Conservation (phyloP, 306 rosid species). For the Cucurbita maxima region DNA sequence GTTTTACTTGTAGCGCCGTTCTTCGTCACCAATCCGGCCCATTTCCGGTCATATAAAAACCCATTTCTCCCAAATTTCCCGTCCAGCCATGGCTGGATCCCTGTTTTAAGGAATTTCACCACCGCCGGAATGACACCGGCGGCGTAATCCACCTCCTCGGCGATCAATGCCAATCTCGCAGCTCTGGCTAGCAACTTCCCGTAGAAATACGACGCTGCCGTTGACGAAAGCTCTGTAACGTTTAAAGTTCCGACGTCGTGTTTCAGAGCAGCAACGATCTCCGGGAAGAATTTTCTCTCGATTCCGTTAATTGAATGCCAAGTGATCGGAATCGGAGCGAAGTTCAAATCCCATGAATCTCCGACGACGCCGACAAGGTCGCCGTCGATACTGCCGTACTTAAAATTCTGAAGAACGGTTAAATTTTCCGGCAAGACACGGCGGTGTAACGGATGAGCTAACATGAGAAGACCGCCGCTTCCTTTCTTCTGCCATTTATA, state of each 20-base stretch:
- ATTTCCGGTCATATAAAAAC: constrained; percentile 50
- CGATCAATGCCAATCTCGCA: constrained; percentile 72
- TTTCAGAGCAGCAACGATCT: constrained; percentile 34
- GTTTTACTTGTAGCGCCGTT: constrained; percentile 38
- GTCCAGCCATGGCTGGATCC: constrained; percentile 71
- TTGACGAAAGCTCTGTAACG: constrained; percentile 13
- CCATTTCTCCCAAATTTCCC: constrained; percentile 67
- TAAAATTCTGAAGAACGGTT: constrained; percentile 33
- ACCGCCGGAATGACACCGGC: constrained; percentile 39
- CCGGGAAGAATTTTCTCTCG: constrained; percentile 19
- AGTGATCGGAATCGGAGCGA: constrained; percentile 39
- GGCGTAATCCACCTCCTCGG: constrained; percentile 44
- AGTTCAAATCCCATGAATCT: constrained; percentile 44
- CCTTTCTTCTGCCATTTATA: constrained; percentile 76
- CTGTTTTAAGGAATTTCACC: constrained; percentile 34
- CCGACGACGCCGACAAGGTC: constrained; percentile 83
- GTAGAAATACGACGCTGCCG: constrained; percentile 35
- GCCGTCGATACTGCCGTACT: constrained; percentile 67
- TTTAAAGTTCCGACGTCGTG: constrained; percentile 39
- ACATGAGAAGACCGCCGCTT: constrained; percentile 44
- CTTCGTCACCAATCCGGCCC: constrained; percentile 68
- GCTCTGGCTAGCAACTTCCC: constrained; percentile 78
- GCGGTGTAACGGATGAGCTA: constrained; percentile 83
- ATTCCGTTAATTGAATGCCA: constrained; percentile 73
- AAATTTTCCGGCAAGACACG: constrained; percentile 25